These are phyloP conservation scores for Candida argentea DNA, from an alignment of 805 yeast species.

Conservation along the genomic window DNA sequence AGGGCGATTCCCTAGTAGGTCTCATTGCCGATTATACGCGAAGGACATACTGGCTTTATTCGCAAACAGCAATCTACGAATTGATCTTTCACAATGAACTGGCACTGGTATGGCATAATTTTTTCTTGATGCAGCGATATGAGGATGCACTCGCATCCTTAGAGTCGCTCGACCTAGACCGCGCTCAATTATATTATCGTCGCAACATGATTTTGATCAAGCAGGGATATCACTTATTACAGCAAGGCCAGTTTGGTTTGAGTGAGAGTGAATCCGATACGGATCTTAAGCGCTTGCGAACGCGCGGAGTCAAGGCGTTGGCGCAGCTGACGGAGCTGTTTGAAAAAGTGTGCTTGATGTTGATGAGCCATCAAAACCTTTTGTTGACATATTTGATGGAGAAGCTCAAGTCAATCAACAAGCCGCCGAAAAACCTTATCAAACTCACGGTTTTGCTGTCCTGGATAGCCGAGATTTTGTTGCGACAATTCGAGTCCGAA, in stretches of 20 bases:
- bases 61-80: constrained; percentile 56
- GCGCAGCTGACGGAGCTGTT: constrained; percentile 59
- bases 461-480: constrained; percentile 55
- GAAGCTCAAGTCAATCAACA: constrained; percentile 17
- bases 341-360: constrained; percentile 55
- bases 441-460: constrained; percentile 41
- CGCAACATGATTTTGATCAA: constrained; percentile 39
- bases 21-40: constrained; percentile 18
- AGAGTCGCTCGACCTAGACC: background rate
- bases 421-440: constrained; percentile 17
- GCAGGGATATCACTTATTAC: constrained; percentile 40
- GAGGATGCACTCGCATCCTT: constrained; percentile 6
- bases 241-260: constrained; percentile 24
- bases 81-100: constrained; percentile 60
- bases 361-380: constrained; percentile 16
- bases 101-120: constrained; percentile 58
- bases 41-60: constrained; percentile 69
- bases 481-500: constrained; percentile 29
- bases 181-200: constrained; percentile 8
- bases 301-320: constrained; percentile 35
- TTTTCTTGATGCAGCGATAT: constrained; percentile 36
- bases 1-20: constrained; percentile 12
- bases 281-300: constrained; percentile 15
- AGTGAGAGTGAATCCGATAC: constrained; percentile 9
- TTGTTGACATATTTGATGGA: constrained; percentile 24